A percentile compares a stretch with the other conserved stretches of the same genome.
These are phyloP conservation scores for Dictyostelium firmibasis DNA, from an alignment of 78 protist genomes.

Conservation along the genomic window DNA sequence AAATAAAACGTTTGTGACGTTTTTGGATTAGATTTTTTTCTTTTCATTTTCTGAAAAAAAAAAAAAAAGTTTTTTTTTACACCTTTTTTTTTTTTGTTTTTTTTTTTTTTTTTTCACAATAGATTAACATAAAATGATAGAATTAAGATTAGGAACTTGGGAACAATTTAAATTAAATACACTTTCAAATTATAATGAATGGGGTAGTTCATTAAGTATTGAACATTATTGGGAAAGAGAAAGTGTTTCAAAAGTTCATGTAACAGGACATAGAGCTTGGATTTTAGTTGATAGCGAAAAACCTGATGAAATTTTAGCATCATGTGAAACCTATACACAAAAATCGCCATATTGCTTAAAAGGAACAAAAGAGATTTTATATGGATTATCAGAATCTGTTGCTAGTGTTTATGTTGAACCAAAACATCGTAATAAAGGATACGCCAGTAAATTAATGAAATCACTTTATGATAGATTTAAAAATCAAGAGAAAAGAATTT, in stretches of 20 bases:
- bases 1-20: too few species aligned
- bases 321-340: conserved; percentile 54
- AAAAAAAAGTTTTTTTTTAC: too few species aligned
- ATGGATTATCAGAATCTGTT: conserved; percentile 28
- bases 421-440: conserved; percentile 35
- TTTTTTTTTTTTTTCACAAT: background rate
- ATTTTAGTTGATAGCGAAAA: background rate
- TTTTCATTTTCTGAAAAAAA: too few species aligned
- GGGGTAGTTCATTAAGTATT: conserved; percentile 27
- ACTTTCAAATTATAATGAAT: background rate
- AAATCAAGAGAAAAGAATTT: conserved; percentile 10
- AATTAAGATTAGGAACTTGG: conserved; percentile 33
- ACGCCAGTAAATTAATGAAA: conserved; percentile 26
- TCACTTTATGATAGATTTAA: background rate
- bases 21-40: background rate
- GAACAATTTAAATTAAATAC: conserved; percentile 35
- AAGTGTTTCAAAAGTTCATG: conserved; percentile 13
- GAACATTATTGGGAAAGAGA: conserved; percentile 45
- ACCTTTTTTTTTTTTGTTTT: too few species aligned
- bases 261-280: conserved; percentile 38
- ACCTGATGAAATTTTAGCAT: conserved; percentile 4
- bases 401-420: conserved; percentile 56
- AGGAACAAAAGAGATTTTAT: background rate
- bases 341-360: conserved; percentile 8
- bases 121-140: background rate